Evolutionary conservation across 139 green algal species (phyloP).

Genomic region (Picochlorum sp.): DNA sequence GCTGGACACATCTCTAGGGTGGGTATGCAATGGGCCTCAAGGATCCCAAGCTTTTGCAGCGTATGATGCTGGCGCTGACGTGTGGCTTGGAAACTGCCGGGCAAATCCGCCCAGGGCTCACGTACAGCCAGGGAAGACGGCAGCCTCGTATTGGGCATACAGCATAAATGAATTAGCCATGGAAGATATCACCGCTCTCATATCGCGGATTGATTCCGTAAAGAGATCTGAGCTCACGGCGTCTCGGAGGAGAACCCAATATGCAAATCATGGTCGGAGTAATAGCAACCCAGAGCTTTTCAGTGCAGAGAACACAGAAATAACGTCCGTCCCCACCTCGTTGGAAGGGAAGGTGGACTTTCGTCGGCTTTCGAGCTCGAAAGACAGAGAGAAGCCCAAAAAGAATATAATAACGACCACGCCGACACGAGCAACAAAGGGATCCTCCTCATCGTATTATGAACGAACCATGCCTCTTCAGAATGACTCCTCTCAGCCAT

Average conservation of each 20-base stretch:
- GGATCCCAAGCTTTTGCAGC: constrained; percentile 80
- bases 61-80: constrained; percentile 78
- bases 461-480: no score
- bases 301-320: not conserved
- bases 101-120: constrained; percentile 67
- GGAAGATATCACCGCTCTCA: constrained; percentile 57
- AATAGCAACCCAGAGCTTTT: not conserved
- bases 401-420: no score
- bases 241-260: not conserved
- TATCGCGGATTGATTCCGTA: constrained; percentile 73
- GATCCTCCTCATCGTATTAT: no score
- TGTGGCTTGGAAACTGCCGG: constrained; percentile 82
- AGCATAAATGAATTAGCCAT: constrained; percentile 74
- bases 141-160: constrained; percentile 73
- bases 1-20: constrained; percentile 83
- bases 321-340: no score
- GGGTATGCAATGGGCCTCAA: constrained; percentile 68
- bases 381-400: no score
- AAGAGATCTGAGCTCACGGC: constrained; percentile 67
- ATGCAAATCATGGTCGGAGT: not conserved
- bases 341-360: no score
- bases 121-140: not conserved
- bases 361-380: no score
- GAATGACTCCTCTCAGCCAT: constrained; percentile 18
- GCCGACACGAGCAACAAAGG: no score